These are phyloP conservation scores for Eucalyptus sp. DNA, from an alignment of 345 rosid genomes.

Conservation along the genomic window DNA sequence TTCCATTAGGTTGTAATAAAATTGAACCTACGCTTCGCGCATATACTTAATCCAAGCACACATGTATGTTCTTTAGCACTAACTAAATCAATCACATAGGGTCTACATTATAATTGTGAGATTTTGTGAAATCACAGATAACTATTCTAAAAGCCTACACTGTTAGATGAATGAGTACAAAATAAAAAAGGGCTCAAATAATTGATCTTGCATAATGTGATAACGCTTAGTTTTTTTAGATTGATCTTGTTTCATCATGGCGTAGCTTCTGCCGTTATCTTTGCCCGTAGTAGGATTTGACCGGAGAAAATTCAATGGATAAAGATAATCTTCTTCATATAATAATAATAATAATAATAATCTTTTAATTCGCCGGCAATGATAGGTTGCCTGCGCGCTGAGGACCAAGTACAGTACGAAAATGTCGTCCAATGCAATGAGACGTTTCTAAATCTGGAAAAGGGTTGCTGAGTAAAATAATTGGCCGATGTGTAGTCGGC, in stretches of 20 bases:
- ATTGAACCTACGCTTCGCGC: not conserved
- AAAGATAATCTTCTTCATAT: not conserved
- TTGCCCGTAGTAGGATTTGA: not conserved
- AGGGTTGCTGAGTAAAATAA: not conserved
- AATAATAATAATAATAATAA: not conserved
- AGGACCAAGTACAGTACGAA: not conserved
- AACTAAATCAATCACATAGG: not conserved
- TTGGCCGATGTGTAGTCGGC: not conserved
- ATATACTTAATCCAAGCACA: not conserved
- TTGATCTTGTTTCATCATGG: not conserved
- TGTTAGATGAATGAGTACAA: not conserved
- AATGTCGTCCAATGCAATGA: not conserved
- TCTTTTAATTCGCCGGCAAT: not conserved
- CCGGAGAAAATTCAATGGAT: not conserved
- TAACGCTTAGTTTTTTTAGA: not conserved
- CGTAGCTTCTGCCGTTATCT: not conserved
- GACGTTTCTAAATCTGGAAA: not conserved
- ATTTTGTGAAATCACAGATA: no score
- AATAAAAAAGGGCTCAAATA: not conserved
- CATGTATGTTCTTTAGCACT: not conserved
- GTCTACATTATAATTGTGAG: not conserved
- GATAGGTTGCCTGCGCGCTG: not conserved
- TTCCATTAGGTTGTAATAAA: not conserved
- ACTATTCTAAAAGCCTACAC: no score
- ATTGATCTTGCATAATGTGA: not conserved